phyloP scores from a whole-genome alignment of 257 asterid genomes.

The Leonotis leonurus region DNA sequence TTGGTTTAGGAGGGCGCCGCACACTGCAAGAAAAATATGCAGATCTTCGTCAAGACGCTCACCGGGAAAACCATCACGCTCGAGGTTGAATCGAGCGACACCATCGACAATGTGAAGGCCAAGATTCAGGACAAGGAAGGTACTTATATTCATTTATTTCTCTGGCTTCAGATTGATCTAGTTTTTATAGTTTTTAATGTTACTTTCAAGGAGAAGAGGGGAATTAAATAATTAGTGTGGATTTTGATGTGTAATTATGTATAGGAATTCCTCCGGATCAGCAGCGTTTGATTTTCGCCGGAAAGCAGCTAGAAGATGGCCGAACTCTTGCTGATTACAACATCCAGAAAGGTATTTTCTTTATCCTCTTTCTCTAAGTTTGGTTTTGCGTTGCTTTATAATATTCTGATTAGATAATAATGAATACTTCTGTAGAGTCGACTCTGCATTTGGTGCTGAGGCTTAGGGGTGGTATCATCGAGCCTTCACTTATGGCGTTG shows the following conservation, averaged over 20 bases:
- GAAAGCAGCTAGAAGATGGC: conserved; percentile 76
- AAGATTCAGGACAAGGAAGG: conserved; percentile 80
- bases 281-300: conserved; percentile 75
- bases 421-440: conserved; percentile 34
- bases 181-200: background rate
- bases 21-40: conserved; percentile 30
- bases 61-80: conserved; percentile 70
- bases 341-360: conserved; percentile 43
- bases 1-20: background rate
- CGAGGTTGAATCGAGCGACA: conserved; percentile 68
- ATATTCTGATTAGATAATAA: background rate
- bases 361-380: background rate
- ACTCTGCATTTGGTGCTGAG: conserved; percentile 69
- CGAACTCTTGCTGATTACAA: conserved; percentile 64
- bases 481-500: conserved; percentile 61
- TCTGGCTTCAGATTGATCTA: background rate
- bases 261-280: conserved; percentile 70
- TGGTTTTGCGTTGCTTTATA: background rate
- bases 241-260: background rate
- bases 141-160: background rate
- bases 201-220: background rate
- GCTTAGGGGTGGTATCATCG: conserved; percentile 71
- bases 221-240: background rate
- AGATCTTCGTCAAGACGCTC: conserved; percentile 69
- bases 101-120: conserved; percentile 66